Base-by-base conservation (phyloP, 2,329 filamentous ascomycete species). In the Neopestalotiopsis clavispora region DNA sequence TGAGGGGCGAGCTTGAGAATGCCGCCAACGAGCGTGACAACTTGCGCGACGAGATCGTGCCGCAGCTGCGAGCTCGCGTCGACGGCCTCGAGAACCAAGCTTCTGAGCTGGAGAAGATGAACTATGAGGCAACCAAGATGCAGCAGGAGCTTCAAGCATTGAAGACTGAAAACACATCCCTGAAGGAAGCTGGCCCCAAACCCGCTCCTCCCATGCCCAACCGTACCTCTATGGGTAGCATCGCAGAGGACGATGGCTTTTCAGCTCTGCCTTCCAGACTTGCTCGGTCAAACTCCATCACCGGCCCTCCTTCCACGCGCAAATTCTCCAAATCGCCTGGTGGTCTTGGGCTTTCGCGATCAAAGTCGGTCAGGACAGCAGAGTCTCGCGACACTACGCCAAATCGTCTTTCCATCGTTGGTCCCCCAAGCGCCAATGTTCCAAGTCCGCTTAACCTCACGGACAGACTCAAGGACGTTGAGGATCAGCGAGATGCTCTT, bases 1-100 rank as follows among this genome's bases (percentile, higher is more conserved):
- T 98, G 74, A 92, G 92, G 74, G 88, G 90, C 30, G 94, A 99
- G 78, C 85, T 98, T 14, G 89, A 95, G 75, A 92, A 90, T 73
- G 89, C 94, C 66, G 89, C 92, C 70, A 95, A 96, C 73, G 95
- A 99, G 81, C 90, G 94, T 66, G 96, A 99, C 80, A 95, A 97
- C 74, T 87, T 98, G 17, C 91, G 94, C 34, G 95, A 98, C 71
- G 94, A 97, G 79, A 86, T 97, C 56, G 90, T 97, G 2, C 94
- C 95, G 20, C 89, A 94, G 75, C 84, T 98, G 66, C 89, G 89
- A 72, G 89, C 92, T 61, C 90, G 91, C 56, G 87, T 97, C 2
- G 92, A 95, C 75, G 93, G 92, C 1, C 86, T 97, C 9, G 94
- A 97, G 79, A 82, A 87, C 0, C 91, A 95, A 78, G 90, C 92